Evolutionary conservation across 2,329 filamentous ascomycete species (phyloP).

Genomic region (Nemania sp.): DNA sequence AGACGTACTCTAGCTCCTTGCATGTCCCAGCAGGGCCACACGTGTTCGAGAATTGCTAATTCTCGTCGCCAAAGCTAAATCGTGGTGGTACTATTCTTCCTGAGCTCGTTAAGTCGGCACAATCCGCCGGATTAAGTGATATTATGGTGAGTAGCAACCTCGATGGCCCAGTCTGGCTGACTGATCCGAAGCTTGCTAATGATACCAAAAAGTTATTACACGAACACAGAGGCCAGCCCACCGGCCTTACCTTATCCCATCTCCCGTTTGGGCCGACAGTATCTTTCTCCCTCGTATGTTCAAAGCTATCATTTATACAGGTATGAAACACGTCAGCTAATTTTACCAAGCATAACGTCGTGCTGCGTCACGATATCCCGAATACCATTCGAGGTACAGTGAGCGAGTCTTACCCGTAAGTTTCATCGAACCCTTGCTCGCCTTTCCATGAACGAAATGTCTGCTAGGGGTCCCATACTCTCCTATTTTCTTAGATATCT

Average conservation of each 20-base stretch:
- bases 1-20: not conserved
- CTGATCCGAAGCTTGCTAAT: slow-evolving; percentile 13
- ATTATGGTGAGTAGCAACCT: slow-evolving; percentile 63
- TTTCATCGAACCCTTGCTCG: not conserved
- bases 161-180: not conserved
- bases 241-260: slow-evolving; percentile 83
- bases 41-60: slow-evolving; percentile 3
- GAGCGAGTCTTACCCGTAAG: slow-evolving; percentile 77
- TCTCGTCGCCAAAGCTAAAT: slow-evolving; percentile 68
- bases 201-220: slow-evolving; percentile 70
- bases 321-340: slow-evolving; percentile 14
- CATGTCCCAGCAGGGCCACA: not conserved
- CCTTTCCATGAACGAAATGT: not conserved
- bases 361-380: slow-evolving; percentile 92
- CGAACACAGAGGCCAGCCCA: slow-evolving; percentile 79
- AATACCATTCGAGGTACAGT: slow-evolving; percentile 81
- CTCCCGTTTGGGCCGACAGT: slow-evolving; percentile 84
- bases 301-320: not conserved
- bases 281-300: slow-evolving; percentile 77
- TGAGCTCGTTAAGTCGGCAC: slow-evolving; percentile 85
- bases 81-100: slow-evolving; percentile 89
- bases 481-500: not conserved
- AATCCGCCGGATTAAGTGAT: slow-evolving; percentile 83
- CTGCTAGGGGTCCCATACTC: not conserved
- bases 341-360: slow-evolving; percentile 76